Base-by-base conservation (phyloP, 345 rosid species). In the Linum trigynum region DNA sequence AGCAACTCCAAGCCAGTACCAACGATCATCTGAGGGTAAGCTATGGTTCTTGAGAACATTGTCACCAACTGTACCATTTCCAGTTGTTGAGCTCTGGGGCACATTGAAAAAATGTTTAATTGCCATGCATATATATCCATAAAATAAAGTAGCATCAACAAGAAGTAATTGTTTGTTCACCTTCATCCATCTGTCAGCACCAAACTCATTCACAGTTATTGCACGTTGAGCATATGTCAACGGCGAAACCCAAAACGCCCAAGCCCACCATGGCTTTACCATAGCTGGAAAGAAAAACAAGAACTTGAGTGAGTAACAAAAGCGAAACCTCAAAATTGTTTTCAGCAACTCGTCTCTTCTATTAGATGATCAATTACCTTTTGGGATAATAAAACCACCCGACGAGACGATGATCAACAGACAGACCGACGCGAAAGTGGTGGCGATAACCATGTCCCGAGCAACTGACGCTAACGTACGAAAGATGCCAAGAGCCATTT, bases 1-100 rank as follows among this genome's bases (percentile, higher is more conserved):
- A 57, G 72, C 95, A 61, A 87, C 72, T 56, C 96, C 96, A 67
- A 87, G 61, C 98, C 96, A 91, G 75, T 89, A 91, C 98, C 98
- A 91, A 58, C 71, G 16, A 69, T 74, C 81, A 17, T 16, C 48
- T 43, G 50, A n/a, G 1, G 98, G 90, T 65, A 91, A 79, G 70
- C 82, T 68, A n/a, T 75, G 80, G 64, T 57, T 62, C 3, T 76
- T 73, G 59, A 91, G 87, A 71, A 91, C 37, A 73, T 85, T 89
- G 70, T 73, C 57, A 45, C 98, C 96, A 43, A 91, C 55, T 9
- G 92, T 56, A 67, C 60, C 67, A 71, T 81, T 55, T 32, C 84
- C 84, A 38, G 76, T 42, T 59, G 77, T 42, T 15, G 95, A 91
- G 71, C 61, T 80, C 98, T 91, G 88, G 67, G 64, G 71, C 40